Evolutionary conservation across 192 early-diverging fungal genomes (phyloP).

Genomic region (Phycomyces nitens): DNA sequence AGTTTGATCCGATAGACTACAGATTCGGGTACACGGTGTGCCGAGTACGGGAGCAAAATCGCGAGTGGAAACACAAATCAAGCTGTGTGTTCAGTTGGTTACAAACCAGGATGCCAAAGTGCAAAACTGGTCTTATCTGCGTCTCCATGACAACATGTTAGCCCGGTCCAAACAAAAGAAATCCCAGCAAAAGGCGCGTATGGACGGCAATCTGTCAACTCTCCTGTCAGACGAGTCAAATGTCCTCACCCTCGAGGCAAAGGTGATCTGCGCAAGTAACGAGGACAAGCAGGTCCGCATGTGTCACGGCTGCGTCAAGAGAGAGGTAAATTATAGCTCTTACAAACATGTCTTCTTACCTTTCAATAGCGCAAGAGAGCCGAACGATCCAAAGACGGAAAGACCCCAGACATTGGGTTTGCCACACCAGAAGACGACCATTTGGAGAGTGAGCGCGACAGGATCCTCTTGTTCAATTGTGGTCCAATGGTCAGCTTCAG

Average conservation of each 20-base stretch:
- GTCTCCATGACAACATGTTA: constrained; percentile 79
- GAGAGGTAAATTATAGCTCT: constrained; percentile 51
- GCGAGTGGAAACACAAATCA: constrained; percentile 93
- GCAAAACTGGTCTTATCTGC: constrained; percentile 76
- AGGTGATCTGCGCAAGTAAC: constrained; percentile 84
- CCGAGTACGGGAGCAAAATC: constrained; percentile 69
- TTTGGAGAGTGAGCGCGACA: constrained; percentile 55
- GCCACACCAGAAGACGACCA: constrained; percentile 22
- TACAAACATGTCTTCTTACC: background rate
- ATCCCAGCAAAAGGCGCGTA: constrained; percentile 19
- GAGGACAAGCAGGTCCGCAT: constrained; percentile 69
- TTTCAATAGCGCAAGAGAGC: constrained; percentile 55
- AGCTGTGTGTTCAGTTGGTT: constrained; percentile 81
- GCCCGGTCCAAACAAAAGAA: constrained; percentile 69
- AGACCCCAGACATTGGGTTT: constrained; percentile 31
- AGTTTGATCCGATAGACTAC: constrained; percentile 3
- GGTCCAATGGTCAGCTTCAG: constrained; percentile 81
- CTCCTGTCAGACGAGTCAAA: constrained; percentile 43
- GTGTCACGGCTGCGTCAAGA: constrained; percentile 78
- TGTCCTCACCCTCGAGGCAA: constrained; percentile 73
- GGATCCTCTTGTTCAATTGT: constrained; percentile 89
- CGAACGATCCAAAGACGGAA: constrained; percentile 57
- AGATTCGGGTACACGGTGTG: constrained; percentile 40
- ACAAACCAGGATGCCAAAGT: constrained; percentile 67
- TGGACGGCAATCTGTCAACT: constrained; percentile 27